Percentiles rank a stretch among this genome's conserved stretches.
Conservation (phyloP, 192 early-diverging fungal genomes). For the Coemansia sp. region DNA sequence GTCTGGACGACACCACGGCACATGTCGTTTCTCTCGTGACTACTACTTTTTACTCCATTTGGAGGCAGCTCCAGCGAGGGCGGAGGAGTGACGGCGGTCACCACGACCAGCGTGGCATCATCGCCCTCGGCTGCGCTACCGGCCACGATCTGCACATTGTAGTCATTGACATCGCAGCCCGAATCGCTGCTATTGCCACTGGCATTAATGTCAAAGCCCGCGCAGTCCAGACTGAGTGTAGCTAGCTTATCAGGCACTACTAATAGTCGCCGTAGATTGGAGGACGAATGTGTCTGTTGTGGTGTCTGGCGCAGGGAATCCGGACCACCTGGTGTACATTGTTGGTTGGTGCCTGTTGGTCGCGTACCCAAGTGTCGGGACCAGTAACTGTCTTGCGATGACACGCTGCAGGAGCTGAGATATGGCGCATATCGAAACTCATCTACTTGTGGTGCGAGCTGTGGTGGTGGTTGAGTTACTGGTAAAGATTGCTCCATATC, state of each 20-base stretch:
- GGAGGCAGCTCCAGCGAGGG: not conserved
- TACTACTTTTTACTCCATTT: conserved; percentile 2
- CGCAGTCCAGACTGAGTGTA: conserved; percentile 16
- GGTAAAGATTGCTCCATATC: not conserved
- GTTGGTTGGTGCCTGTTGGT: conserved; percentile 4
- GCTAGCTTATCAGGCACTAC: conserved; percentile 42
- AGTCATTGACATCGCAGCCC: conserved; percentile 1
- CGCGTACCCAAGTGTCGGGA: conserved; percentile 32
- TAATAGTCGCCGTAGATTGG: conserved; percentile 26
- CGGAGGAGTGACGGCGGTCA: not conserved
- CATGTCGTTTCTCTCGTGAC: conserved; percentile 1
- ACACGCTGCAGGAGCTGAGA: conserved; percentile 8
- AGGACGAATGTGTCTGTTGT: not conserved
- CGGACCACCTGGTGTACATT: not conserved
- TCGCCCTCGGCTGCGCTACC: conserved; percentile 3
- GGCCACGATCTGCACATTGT: not conserved
- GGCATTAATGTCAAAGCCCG: conserved; percentile 1
- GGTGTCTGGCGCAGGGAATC: not conserved
- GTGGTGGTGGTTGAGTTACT: not conserved
- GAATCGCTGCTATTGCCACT: conserved; percentile 11
- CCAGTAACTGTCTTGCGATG: conserved; percentile 54
- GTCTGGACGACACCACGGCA: not conserved
- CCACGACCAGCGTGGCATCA: conserved; percentile 9
- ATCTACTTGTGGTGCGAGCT: not conserved
- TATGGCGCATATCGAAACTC: conserved; percentile 3